A percentile compares a stretch with the other conserved stretches of the same genome.
These are phyloP conservation scores for Aspergillus clavatus DNA, from an alignment of 2,329 filamentous ascomycete species.

Conservation along the genomic window DNA sequence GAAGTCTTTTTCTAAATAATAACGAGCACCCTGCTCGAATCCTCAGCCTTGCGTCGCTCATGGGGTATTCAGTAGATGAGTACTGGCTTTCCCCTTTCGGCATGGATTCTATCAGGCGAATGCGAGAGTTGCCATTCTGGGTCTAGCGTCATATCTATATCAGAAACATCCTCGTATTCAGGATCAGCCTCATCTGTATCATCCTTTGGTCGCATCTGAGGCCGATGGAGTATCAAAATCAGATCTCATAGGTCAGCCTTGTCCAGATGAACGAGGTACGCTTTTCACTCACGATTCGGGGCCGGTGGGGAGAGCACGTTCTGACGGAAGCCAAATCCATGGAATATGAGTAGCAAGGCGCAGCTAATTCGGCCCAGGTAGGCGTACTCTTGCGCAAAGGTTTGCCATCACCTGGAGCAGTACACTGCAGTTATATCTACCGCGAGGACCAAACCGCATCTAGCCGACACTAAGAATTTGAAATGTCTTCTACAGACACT, in stretches of 20 bases:
- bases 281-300: neutral
- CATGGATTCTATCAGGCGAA: slow-evolving; percentile 5
- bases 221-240: neutral
- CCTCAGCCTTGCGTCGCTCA: too few species aligned
- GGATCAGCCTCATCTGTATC: neutral
- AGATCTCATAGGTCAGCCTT: neutral
- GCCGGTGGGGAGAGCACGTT: too few species aligned
- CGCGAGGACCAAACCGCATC: neutral
- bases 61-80: neutral
- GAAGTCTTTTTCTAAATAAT: too few species aligned
- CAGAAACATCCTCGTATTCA: neutral
- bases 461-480: neutral
- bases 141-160: slow-evolving; percentile 12
- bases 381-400: neutral
- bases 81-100: neutral
- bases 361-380: neutral
- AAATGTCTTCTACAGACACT: slow-evolving; percentile 3
- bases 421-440: neutral
- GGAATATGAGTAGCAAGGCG: neutral
- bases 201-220: neutral
- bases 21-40: too few species aligned
- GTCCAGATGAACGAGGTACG: neutral
- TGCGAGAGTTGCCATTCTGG: slow-evolving; percentile 19
- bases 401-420: neutral
- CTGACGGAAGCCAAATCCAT: neutral